Conservation (phyloP, 805 yeast genomes). For the Zygoascus ofunaensis region DNA sequence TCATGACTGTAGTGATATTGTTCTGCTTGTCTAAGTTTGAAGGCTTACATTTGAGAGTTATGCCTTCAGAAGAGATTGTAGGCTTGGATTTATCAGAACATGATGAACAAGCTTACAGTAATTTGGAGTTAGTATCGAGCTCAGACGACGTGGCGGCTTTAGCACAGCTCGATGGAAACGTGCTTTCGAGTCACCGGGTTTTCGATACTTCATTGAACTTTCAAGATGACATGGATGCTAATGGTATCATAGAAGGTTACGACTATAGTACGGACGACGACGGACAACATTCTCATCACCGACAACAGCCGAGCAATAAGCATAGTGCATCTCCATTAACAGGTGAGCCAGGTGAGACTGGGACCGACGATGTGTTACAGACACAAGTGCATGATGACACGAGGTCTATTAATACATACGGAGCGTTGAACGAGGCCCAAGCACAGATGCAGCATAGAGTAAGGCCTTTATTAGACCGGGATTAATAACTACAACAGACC, state of each 20-base stretch:
- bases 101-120: constrained; percentile 67
- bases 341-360: no score
- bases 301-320: background rate
- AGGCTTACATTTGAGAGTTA: constrained; percentile 68
- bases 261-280: background rate
- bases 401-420: background rate
- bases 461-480: constrained; percentile 2
- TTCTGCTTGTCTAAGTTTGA: constrained; percentile 66
- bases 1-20: constrained; percentile 60
- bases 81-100: constrained; percentile 88
- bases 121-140: background rate
- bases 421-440: background rate
- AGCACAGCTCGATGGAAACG: background rate
- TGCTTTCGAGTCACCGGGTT: constrained; percentile 1
- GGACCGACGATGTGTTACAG: no score
- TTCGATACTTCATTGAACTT: constrained; percentile 11
- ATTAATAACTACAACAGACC: background rate
- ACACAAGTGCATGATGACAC: background rate
- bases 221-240: constrained; percentile 24
- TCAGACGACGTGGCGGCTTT: background rate
- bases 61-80: constrained; percentile 75
- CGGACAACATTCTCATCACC: background rate
- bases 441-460: background rate
- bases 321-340: background rate
- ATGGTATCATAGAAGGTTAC: constrained; percentile 1